These are phyloP conservation scores for Porodaedalea pini DNA, from an alignment of 1,284 basidiomycete species.

Conservation along the genomic window DNA sequence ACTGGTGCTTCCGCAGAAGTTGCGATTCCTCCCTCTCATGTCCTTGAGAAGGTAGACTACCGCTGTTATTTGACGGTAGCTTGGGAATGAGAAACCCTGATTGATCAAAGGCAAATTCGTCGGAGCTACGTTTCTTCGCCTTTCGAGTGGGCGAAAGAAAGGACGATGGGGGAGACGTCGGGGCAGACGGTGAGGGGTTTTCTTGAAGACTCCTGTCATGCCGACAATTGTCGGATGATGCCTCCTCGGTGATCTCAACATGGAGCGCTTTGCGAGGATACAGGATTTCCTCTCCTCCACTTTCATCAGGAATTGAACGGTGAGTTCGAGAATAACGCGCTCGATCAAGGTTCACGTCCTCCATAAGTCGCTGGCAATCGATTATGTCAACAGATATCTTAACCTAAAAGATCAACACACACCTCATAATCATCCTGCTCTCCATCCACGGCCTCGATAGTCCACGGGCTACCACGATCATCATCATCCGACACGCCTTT, in stretches of 20 bases:
- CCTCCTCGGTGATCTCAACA: constrained; percentile 32
- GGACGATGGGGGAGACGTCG: constrained; percentile 31
- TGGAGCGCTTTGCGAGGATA: constrained; percentile 62
- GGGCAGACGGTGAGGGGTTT: constrained; percentile 1
- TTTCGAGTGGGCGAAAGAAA: constrained; percentile 52
- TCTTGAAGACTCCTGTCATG: background rate
- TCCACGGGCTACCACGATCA: constrained; percentile 76
- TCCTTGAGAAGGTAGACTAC: constrained; percentile 29
- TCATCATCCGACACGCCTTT: constrained; percentile 40
- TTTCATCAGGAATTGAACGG: constrained; percentile 71
- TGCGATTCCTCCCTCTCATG: constrained; percentile 51
- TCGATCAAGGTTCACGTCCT: background rate
- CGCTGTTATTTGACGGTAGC: constrained; percentile 31
- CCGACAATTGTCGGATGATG: constrained; percentile 15
- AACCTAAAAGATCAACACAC: constrained; percentile 27
- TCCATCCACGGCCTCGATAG: constrained; percentile 79
- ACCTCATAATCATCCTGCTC: constrained; percentile 69
- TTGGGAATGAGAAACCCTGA: constrained; percentile 57
- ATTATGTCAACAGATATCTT: constrained; percentile 15
- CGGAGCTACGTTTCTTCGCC: constrained; percentile 73
- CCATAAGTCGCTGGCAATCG: background rate
- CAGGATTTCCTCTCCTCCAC: constrained; percentile 77
- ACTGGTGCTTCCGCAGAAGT: constrained; percentile 64
- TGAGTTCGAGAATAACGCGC: constrained; percentile 42
- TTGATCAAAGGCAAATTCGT: constrained; percentile 78